Base-by-base conservation (phyloP, 2,329 filamentous ascomycete species). In the Penicillium psychrosexuale region DNA sequence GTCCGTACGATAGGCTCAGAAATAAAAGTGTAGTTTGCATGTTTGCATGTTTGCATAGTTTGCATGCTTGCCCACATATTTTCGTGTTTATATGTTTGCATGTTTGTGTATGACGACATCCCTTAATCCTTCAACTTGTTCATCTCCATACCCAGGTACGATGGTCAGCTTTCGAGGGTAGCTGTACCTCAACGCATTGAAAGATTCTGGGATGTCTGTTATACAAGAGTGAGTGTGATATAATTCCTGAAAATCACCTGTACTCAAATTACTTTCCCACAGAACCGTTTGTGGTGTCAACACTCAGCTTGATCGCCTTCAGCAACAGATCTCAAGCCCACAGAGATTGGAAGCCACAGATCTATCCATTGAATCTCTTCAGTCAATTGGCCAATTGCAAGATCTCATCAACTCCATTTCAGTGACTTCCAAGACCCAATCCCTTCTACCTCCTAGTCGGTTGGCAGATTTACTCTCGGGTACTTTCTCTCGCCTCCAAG, bases 361-460 rank as follows among this genome's bases (percentile, higher is more conserved):
- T 53, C 36, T 38, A 27, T 58, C 47, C 15, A 42, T 34, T 24
- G 39, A 61, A 33, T 54, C 47, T 33, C 33, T 42, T 28, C 47
- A 51, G 22, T 60, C 59, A 31, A 83, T 70, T 49, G 59, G 67
- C 3, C 79, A 85, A 50, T 76, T 95, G 37, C 82, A 91, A 61
- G 77, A 76, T 54, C 82, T 91, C 51, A 83, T 90, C 65, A 87
- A 87, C 71, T 78, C 84, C 3, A 75, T 96, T 13, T 92, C 89
- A 19, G 84, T 87, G 4, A 84, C 84, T 2, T 84, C 87, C 0
- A 83, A 84, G 3, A 84, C 86, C 5, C 80, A 82, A 49, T 77
- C 84, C 31, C 75, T 89, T 7, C 75, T 91, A n/a, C 75, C 84
- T 3, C 72, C 83, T 22, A 75, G 77, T 51, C 81, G 81, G 24